phyloP scores from a whole-genome alignment of 2,329 filamentous ascomycete genomes.

The Catunica adiposa region DNA sequence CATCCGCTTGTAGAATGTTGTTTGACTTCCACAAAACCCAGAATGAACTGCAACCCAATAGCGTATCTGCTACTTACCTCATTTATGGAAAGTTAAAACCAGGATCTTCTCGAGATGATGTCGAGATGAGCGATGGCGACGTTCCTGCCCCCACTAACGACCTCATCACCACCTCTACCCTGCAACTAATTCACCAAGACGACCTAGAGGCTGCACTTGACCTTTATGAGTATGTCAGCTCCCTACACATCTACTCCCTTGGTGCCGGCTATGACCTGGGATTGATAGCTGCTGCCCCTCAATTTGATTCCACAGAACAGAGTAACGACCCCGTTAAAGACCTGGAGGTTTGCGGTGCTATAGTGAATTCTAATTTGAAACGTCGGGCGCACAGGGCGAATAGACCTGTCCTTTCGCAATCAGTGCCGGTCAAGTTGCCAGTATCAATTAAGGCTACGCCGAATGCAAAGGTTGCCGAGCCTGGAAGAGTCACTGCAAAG shows the following conservation, averaged over 20 bases:
- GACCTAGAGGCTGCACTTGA: slow-evolving; percentile 50
- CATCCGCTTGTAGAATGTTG: slow-evolving; percentile 52
- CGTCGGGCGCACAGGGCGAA: slow-evolving; percentile 2
- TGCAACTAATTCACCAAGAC: slow-evolving; percentile 57
- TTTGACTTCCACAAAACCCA: slow-evolving; percentile 71
- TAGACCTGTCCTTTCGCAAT: background rate
- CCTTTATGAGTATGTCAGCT: slow-evolving; percentile 54
- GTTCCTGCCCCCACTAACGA: slow-evolving; percentile 25
- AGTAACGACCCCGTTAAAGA: slow-evolving; percentile 3
- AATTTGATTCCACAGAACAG: background rate
- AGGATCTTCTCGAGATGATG: slow-evolving; percentile 38
- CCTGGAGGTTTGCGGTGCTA: slow-evolving; percentile 8
- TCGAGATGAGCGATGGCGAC: slow-evolving; percentile 42
- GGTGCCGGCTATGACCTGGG: slow-evolving; percentile 28
- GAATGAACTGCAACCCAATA: slow-evolving; percentile 55
- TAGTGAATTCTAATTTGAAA: slow-evolving; percentile 4
- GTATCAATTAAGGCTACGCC: background rate
- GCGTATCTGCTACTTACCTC: slow-evolving; percentile 84
- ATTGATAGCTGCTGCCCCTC: slow-evolving; percentile 6
- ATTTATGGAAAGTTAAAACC: slow-evolving; percentile 51
- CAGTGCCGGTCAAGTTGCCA: background rate
- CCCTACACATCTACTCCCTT: slow-evolving; percentile 59
- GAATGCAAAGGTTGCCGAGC: slow-evolving; percentile 1
- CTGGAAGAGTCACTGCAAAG: background rate
- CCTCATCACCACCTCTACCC: slow-evolving; percentile 35